Percentiles rank a stretch among this genome's conserved stretches.
Conservation (phyloP, 2,329 filamentous ascomycete genomes). For the Hymenoscyphus linearis region DNA sequence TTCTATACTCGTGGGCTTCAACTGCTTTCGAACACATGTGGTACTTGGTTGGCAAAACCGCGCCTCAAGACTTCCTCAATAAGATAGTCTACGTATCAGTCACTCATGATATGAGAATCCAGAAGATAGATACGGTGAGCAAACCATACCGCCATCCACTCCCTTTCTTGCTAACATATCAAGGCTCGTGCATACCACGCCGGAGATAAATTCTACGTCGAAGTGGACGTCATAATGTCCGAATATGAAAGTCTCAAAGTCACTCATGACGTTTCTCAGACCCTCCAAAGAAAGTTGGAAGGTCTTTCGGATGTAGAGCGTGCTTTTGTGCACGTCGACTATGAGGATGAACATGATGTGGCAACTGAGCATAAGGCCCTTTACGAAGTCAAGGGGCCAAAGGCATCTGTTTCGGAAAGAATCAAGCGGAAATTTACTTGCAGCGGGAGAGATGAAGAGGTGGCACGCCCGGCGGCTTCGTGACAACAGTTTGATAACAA, state of each 20-base stretch:
- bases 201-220: slow-evolving; percentile 78
- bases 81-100: slow-evolving; percentile 86
- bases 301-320: slow-evolving; percentile 74
- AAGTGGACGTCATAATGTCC: slow-evolving; percentile 79
- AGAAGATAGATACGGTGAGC: slow-evolving; percentile 70
- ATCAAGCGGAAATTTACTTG: slow-evolving; percentile 13
- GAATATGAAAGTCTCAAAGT: slow-evolving; percentile 70
- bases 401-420: slow-evolving; percentile 16
- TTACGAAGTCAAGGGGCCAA: slow-evolving; percentile 17
- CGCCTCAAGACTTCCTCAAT: slow-evolving; percentile 75
- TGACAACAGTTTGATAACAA: neutral
- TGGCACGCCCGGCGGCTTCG: neutral
- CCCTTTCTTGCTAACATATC: neutral
- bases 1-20: slow-evolving; percentile 73
- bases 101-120: slow-evolving; percentile 85
- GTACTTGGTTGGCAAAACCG: slow-evolving; percentile 73
- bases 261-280: slow-evolving; percentile 74
- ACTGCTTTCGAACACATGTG: slow-evolving; percentile 74
- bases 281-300: slow-evolving; percentile 77
- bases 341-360: slow-evolving; percentile 31
- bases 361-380: slow-evolving; percentile 21
- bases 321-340: slow-evolving; percentile 64
- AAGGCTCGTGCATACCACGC: slow-evolving; percentile 69
- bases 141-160: neutral
- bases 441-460: neutral